A percentile compares a stretch with the other conserved stretches of the same genome.
phyloP scores from a whole-genome alignment of 306 rosid genomes.

The Crotalaria pallida region DNA sequence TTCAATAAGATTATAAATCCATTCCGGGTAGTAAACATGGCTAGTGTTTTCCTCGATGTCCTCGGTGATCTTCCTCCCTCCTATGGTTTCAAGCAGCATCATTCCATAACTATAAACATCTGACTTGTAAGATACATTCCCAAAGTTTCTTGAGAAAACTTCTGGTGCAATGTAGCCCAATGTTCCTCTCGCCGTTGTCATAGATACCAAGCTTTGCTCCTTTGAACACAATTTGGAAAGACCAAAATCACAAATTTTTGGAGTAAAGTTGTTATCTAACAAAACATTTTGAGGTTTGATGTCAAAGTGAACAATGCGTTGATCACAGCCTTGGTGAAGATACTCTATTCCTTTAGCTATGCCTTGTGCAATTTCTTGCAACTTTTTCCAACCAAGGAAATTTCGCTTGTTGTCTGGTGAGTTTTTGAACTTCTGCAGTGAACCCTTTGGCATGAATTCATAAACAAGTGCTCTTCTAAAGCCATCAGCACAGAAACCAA shows the following conservation, averaged over 20 bases:
- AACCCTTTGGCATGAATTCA: constrained; percentile 34
- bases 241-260: constrained; percentile 40
- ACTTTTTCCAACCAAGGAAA: constrained; percentile 29
- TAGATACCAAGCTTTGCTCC: constrained; percentile 31
- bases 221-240: constrained; percentile 36
- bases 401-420: background rate
- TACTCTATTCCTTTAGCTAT: constrained; percentile 43
- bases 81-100: constrained; percentile 31
- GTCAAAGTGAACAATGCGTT: constrained; percentile 37
- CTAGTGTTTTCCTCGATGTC: background rate
- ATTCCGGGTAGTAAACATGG: constrained; percentile 12
- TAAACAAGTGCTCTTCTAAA: constrained; percentile 34
- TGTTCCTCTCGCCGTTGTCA: constrained; percentile 40
- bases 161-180: constrained; percentile 43
- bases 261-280: constrained; percentile 22
- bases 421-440: constrained; percentile 23
- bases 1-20: constrained; percentile 18
- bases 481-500: constrained; percentile 44
- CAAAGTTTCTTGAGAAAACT: constrained; percentile 37
- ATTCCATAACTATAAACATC: constrained; percentile 38
- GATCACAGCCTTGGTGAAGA: constrained; percentile 40
- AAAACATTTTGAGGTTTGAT: constrained; percentile 41
- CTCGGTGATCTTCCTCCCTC: constrained; percentile 22
- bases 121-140: constrained; percentile 23
- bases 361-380: constrained; percentile 28